Evolutionary conservation across 2,329 filamentous ascomycete species (phyloP).

Genomic region (Arthroderma uncinatum): DNA sequence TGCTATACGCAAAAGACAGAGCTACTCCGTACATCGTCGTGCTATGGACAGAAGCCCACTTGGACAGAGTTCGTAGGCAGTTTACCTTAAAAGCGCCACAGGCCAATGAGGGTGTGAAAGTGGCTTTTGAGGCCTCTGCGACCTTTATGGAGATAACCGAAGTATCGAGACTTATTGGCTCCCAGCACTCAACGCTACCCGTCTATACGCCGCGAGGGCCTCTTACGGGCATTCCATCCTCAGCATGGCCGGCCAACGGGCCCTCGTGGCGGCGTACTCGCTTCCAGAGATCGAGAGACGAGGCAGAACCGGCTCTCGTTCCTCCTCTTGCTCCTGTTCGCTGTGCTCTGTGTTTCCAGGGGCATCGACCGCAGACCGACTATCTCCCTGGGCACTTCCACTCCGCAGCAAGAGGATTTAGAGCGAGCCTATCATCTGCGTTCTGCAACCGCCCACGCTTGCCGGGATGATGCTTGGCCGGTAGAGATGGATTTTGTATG

Average conservation of each 20-base stretch:
- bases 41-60: neutral
- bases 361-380: neutral
- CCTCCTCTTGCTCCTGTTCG: too few species aligned
- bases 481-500: neutral
- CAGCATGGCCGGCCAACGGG: neutral
- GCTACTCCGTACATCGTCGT: neutral
- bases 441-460: constrained; percentile 7
- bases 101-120: neutral
- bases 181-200: neutral
- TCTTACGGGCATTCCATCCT: neutral
- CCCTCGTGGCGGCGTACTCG: neutral
- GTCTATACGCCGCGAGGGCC: neutral
- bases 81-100: neutral
- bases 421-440: constrained; percentile 1
- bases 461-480: neutral
- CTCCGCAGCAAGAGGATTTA: neutral
- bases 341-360: neutral
- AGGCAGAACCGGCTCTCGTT: neutral
- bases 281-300: neutral
- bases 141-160: neutral
- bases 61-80: neutral
- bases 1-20: neutral
- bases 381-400: neutral
- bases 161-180: neutral
- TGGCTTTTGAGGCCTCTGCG: neutral